These are phyloP conservation scores for Litsea cubeba DNA, from an alignment of 164 flowering plant genomes.

Conservation along the genomic window DNA sequence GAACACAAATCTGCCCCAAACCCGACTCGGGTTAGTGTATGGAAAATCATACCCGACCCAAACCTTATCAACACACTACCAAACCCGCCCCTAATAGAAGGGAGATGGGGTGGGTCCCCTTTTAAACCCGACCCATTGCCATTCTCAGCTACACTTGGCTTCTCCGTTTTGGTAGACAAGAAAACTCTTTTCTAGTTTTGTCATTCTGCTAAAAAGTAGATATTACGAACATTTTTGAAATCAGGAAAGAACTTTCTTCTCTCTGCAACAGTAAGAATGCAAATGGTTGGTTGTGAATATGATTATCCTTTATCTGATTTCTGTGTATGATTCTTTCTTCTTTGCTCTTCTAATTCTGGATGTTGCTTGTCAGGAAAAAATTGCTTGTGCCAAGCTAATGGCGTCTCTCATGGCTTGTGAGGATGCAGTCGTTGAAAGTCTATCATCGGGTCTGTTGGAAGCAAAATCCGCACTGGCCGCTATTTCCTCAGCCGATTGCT, in stretches of 20 bases:
- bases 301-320: background rate
- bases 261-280: background rate
- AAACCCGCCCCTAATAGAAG: too few relatives aligned
- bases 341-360: background rate
- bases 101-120: too few relatives aligned
- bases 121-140: too few relatives aligned
- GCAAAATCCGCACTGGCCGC: conserved; percentile 46
- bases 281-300: background rate
- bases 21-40: too few relatives aligned
- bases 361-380: conserved; percentile 47
- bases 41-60: too few relatives aligned
- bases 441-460: conserved; percentile 54
- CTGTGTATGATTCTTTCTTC: background rate
- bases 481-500: conserved; percentile 38
- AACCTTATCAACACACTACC: too few relatives aligned
- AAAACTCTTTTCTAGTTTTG: background rate
- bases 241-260: background rate
- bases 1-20: too few relatives aligned
- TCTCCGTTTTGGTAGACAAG: background rate
- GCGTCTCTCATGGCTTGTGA: conserved; percentile 83
- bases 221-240: background rate
- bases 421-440: conserved; percentile 46
- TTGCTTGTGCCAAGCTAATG: conserved; percentile 70
- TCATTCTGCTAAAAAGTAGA: background rate
- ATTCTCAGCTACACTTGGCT: too few relatives aligned